Evolutionary conservation across 768 basidiomycete species (phyloP), one percentile per base, ranked within the genome.

Genomic region (Phaeotremella skinneri): DNA sequence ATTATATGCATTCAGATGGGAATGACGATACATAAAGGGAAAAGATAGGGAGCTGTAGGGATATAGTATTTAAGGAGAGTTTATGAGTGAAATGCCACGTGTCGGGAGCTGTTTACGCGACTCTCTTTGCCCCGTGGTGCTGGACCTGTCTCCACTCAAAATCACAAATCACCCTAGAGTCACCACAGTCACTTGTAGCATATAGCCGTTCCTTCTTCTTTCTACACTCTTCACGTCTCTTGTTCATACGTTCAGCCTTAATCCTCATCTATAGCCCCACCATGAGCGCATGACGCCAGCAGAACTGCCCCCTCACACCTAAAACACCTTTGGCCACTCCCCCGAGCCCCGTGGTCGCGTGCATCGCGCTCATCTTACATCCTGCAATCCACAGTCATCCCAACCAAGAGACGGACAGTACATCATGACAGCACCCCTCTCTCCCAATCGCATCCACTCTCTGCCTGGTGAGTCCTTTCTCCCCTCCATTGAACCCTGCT

Each of bases 401-500:
- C 37, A 39, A 9, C n/a, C 37, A 9, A 9, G 37, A 39, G 37
- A 31, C 25, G n/a, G 21, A 21, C 52, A 25, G 25, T 29, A 11
- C 59, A 30, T 26, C 29, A 57, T 49, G 55, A 50, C 47, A 31
- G 49, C 49, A 13, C 39, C 52, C n/a, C 61, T 67, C 7, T 60
- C 66, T 9, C 67, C 72, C 14, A 68, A 70, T 55, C 53, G 55
- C 23, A 73, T 73, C 17, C 72, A 73, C 52, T 59, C 60, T 4
- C 52, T 73, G 27, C 72, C 72, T 52, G 72, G 72, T 73, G 56
- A 45, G 66, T 29, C 5, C 43, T 16, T 25, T 26, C 5, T 42
- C 41, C 21, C 31, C 31, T 27, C 23, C 29, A 16, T 2, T 7
- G 31, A 20, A 30, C n/a, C 29, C 7, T 30, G 32, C 17, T 9